phyloP scores from a whole-genome alignment of 768 basidiomycete genomes.

The Suillus cothurnatus region DNA sequence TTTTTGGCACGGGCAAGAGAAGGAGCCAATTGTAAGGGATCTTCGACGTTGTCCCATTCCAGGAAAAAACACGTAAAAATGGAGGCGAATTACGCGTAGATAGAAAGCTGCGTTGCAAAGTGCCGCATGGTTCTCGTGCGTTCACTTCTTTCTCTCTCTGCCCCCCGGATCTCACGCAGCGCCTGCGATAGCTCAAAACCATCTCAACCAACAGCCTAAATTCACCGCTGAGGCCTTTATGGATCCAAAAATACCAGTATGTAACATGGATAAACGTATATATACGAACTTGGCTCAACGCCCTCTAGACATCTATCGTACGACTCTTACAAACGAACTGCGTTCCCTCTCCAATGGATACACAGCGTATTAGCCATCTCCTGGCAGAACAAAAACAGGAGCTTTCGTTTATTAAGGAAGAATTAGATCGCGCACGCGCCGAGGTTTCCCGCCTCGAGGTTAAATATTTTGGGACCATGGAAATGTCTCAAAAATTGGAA shows the following conservation, averaged over 20 bases:
- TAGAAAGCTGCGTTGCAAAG: constrained; percentile 1
- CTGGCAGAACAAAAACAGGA: constrained; percentile 19
- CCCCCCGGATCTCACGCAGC: background rate
- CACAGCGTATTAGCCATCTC: constrained; percentile 16
- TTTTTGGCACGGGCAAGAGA: too few species aligned
- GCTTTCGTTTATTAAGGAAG: constrained; percentile 17
- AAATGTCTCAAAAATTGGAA: constrained; percentile 26
- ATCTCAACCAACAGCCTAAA: background rate
- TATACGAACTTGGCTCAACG: background rate
- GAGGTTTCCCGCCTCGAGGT: constrained; percentile 22
- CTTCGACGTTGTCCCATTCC: background rate
- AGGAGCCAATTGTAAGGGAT: background rate
- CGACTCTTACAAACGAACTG: constrained; percentile 31
- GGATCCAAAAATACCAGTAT: constrained; percentile 27
- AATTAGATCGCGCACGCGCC: constrained; percentile 26
- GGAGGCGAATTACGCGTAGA: background rate
- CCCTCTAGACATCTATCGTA: constrained; percentile 26
- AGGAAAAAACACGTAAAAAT: constrained; percentile 10
- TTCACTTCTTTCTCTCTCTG: background rate
- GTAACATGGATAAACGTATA: constrained; percentile 11
- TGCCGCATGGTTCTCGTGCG: background rate
- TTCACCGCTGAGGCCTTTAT: background rate
- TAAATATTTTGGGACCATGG: constrained; percentile 10
- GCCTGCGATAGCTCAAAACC: background rate
- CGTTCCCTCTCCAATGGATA: constrained; percentile 28